A percentile compares a stretch with the other conserved stretches of the same genome.
These are phyloP conservation scores for Bipolaris gigantea DNA, from an alignment of 2,329 filamentous ascomycete genomes.

Conservation along the genomic window DNA sequence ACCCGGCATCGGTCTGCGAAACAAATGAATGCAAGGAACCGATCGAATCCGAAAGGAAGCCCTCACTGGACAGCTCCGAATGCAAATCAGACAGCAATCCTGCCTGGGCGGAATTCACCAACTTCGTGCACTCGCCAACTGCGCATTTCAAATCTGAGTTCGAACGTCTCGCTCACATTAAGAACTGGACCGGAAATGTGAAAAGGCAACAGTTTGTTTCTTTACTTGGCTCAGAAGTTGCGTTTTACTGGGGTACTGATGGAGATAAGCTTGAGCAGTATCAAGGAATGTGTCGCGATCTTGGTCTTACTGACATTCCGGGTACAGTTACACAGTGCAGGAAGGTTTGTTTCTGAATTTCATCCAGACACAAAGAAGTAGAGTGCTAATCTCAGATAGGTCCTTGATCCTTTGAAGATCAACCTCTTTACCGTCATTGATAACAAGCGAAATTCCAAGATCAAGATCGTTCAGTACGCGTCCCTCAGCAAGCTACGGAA, in stretches of 20 bases:
- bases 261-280: constrained; percentile 23
- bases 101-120: constrained; percentile 22
- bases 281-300: constrained; percentile 32
- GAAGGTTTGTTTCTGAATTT: constrained; percentile 20
- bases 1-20: neutral
- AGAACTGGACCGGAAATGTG: constrained; percentile 7
- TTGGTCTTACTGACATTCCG: constrained; percentile 22
- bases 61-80: neutral
- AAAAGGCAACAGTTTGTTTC: constrained; percentile 5
- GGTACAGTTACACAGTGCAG: constrained; percentile 30
- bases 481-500: constrained; percentile 19
- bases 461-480: constrained; percentile 15
- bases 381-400: constrained; percentile 12
- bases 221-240: constrained; percentile 26
- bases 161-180: constrained; percentile 18
- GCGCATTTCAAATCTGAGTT: constrained; percentile 26
- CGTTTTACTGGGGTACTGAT: constrained; percentile 21
- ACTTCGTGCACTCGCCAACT: constrained; percentile 19
- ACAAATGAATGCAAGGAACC: neutral
- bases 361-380: neutral
- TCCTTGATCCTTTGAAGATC: constrained; percentile 23
- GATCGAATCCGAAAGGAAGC: neutral
- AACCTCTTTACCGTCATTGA: constrained; percentile 32
- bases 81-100: constrained; percentile 5
- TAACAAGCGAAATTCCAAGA: constrained; percentile 24